These are phyloP conservation scores for Rhodofomes roseus DNA, from an alignment of 1,284 basidiomycete genomes.

Conservation along the genomic window DNA sequence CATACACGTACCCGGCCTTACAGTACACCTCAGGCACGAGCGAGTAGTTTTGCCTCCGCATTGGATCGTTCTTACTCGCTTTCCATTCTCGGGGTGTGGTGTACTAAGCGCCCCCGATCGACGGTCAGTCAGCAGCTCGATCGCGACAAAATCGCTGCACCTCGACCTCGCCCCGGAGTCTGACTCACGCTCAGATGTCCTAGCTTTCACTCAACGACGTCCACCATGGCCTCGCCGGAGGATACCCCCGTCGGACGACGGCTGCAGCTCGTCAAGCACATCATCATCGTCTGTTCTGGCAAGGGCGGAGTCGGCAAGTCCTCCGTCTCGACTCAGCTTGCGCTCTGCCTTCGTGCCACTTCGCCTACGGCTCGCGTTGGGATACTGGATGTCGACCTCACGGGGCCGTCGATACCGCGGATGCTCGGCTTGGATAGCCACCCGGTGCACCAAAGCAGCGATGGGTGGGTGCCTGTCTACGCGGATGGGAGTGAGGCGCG, in stretches of 20 bases:
- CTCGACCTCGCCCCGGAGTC: neutral
- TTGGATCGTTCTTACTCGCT: neutral
- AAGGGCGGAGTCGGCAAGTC: slow-evolving; percentile 99
- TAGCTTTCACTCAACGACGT: neutral
- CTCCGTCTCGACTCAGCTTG: slow-evolving; percentile 90
- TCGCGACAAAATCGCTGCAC: slow-evolving; percentile 1
- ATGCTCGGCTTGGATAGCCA: slow-evolving; percentile 93
- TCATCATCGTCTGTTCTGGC: slow-evolving; percentile 92
- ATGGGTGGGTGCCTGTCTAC: slow-evolving; percentile 98
- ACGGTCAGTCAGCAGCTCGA: slow-evolving; percentile 1
- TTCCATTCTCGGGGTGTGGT: neutral
- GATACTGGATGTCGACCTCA: slow-evolving; percentile 94
- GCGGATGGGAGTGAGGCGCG: slow-evolving; percentile 70
- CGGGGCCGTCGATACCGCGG: slow-evolving; percentile 94
- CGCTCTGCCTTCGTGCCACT: slow-evolving; percentile 77
- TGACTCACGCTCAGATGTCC: neutral
- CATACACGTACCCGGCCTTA: neutral
- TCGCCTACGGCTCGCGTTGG: slow-evolving; percentile 73
- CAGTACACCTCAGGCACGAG: neutral
- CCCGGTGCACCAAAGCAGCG: slow-evolving; percentile 87
- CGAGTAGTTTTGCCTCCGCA: neutral
- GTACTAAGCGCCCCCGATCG: slow-evolving; percentile 1
- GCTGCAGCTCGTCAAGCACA: slow-evolving; percentile 73
- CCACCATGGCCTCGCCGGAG: slow-evolving; percentile 28
- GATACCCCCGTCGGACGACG: slow-evolving; percentile 60